phyloP scores from a whole-genome alignment of 106 monocot genomes.

The Dioscorea alata region DNA sequence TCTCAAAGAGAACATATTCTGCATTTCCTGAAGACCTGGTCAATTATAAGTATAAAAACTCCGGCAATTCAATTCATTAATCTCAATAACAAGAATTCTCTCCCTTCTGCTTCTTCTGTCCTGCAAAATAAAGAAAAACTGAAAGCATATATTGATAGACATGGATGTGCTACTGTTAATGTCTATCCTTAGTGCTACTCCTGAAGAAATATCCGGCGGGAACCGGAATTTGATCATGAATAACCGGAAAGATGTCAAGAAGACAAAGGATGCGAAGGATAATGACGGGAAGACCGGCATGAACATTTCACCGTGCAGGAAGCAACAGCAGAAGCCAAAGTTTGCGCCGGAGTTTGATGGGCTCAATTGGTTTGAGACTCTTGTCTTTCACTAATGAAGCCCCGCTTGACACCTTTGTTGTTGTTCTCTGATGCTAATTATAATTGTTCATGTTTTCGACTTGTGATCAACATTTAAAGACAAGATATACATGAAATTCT shows the following conservation, averaged over 20 bases:
- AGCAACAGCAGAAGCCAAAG: not conserved
- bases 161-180: slow-evolving; percentile 22
- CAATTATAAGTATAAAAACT: too few species aligned
- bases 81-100: not conserved
- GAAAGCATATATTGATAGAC: not conserved
- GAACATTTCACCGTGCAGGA: not conserved
- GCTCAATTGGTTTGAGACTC: not conserved
- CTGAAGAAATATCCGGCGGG: not conserved
- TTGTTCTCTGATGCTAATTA: too few species aligned
- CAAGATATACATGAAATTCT: too few species aligned
- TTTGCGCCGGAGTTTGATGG: not conserved
- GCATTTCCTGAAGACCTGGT: too few species aligned
- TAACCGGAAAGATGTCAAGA: not conserved
- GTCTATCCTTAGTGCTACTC: slow-evolving; percentile 15
- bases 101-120: not conserved
- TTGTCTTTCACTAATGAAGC: not conserved
- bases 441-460: too few species aligned
- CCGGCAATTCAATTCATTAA: too few species aligned
- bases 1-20: too few species aligned
- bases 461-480: too few species aligned
- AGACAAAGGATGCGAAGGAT: not conserved
- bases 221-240: not conserved
- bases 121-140: not conserved
- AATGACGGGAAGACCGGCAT: not conserved
- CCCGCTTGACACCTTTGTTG: too few species aligned